These are phyloP conservation scores for Coleophoma crateriformis DNA, from an alignment of 2,329 filamentous ascomycete species.

Conservation along the genomic window DNA sequence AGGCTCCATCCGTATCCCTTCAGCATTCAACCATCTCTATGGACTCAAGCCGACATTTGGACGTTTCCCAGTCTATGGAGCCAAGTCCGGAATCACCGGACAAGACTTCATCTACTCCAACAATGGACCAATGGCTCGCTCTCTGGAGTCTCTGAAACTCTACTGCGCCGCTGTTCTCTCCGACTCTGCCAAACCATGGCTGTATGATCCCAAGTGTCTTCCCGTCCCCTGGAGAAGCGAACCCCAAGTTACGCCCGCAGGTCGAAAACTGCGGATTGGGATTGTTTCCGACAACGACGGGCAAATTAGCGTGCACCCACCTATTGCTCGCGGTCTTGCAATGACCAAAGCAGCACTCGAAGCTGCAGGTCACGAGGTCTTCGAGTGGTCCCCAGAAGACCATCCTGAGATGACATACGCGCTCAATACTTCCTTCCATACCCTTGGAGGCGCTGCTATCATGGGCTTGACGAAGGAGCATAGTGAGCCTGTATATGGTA, in stretches of 20 bases:
- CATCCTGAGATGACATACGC: conserved; percentile 25
- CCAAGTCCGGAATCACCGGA: conserved; percentile 29
- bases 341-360: conserved; percentile 26
- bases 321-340: conserved; percentile 28
- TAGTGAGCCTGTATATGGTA: conserved; percentile 21
- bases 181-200: conserved; percentile 27
- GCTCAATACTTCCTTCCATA: conserved; percentile 25
- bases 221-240: conserved; percentile 31
- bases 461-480: conserved; percentile 19
- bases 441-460: conserved; percentile 26
- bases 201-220: conserved; percentile 30
- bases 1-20: conserved; percentile 32
- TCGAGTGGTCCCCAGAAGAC: conserved; percentile 26
- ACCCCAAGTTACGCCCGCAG: conserved; percentile 25
- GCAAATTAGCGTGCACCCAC: conserved; percentile 29
- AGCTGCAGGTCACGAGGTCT: conserved; percentile 30
- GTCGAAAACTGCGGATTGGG: conserved; percentile 30
- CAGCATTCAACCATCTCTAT: conserved; percentile 30
- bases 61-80: conserved; percentile 30
- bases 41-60: conserved; percentile 33
- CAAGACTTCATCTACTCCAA: conserved; percentile 33
- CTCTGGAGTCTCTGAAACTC: conserved; percentile 26
- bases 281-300: conserved; percentile 31
- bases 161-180: conserved; percentile 30
- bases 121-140: conserved; percentile 32